Evolutionary conservation across 768 basidiomycete genomes (phyloP).

Genomic region (Boletus coccyginus): DNA sequence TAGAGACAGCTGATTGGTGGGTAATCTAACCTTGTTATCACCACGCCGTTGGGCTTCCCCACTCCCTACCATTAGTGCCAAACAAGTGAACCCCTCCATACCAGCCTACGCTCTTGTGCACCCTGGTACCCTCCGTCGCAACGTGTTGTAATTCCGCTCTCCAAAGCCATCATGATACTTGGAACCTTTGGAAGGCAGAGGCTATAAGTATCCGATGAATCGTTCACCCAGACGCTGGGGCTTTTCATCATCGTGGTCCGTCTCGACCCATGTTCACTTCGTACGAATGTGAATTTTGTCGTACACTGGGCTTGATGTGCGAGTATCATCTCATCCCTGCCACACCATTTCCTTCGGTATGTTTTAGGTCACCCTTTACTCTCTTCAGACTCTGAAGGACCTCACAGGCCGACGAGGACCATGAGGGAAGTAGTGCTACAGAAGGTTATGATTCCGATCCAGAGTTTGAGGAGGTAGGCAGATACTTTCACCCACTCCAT

Average conservation of each 20-base stretch:
- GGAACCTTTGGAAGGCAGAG: background rate
- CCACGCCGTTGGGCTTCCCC: no score
- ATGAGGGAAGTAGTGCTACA: no score
- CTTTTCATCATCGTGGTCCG: background rate
- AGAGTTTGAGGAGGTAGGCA: background rate
- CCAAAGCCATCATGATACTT: background rate
- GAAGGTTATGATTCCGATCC: no score
- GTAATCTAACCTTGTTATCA: background rate
- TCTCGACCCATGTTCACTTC: background rate
- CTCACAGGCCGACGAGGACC: background rate
- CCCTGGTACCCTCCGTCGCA: background rate
- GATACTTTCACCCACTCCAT: background rate
- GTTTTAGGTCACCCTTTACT: background rate
- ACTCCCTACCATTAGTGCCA: background rate
- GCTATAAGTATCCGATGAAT: background rate
- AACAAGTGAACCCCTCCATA: background rate
- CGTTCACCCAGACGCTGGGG: background rate
- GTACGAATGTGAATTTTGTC: background rate
- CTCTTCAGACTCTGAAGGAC: background rate
- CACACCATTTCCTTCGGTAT: background rate
- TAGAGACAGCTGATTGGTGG: no score
- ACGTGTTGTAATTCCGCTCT: background rate
- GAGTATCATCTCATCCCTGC: background rate
- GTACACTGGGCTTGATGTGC: background rate
- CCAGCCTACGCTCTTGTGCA: background rate